Base-by-base conservation (phyloP, 129 eudicot genomes). In the Lactuca sativa region DNA sequence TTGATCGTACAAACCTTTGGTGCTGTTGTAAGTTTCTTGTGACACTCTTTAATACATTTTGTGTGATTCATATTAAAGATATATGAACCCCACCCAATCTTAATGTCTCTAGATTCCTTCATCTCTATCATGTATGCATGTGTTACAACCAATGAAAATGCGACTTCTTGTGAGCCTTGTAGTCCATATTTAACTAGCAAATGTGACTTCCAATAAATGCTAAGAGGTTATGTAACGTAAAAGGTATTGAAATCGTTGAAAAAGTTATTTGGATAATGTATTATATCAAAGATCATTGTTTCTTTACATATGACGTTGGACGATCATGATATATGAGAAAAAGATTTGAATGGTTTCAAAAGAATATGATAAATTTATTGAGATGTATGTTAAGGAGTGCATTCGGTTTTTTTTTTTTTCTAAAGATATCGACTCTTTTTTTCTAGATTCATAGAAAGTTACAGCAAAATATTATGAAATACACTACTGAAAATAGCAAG, bases 1-100 rank as follows among this genome's bases (percentile, higher is more conserved):
- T 51, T 18, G 37, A 36, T 56, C 59, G 41, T 66, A 65, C 48
- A 74, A n/a, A 62, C 21, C 38, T 56, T 56, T 75, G 74, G 59
- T 44, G 44, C 69, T 34, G 51, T 67, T 9, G 63, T 69, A 75
- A 67, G 80, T 68, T 67, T 49, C 80, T 75, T 52, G 80, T 75
- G 80, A 75, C 59, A 48, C 69, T 75, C 69, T 67, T 75, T 6
- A 75, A 75, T 67, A 59, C 62, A 66, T 58, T 48, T 57, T 58
- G 15, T 7, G 12, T 31, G 7, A 49, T 37, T 16, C 10, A 25
- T 32, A 4, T 55, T 56, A 11, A 57, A 40, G 32, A 2, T 17
- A 32, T 4, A 16, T 30, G 59, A 48, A 60, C 69, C 38, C 41
- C 52, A 44, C n/a, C 56, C 56, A 67, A 18, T 25, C 21, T 18